Evolutionary conservation across 2,329 filamentous ascomycete genomes (phyloP).

Genomic region (Xylariaceae sp.): DNA sequence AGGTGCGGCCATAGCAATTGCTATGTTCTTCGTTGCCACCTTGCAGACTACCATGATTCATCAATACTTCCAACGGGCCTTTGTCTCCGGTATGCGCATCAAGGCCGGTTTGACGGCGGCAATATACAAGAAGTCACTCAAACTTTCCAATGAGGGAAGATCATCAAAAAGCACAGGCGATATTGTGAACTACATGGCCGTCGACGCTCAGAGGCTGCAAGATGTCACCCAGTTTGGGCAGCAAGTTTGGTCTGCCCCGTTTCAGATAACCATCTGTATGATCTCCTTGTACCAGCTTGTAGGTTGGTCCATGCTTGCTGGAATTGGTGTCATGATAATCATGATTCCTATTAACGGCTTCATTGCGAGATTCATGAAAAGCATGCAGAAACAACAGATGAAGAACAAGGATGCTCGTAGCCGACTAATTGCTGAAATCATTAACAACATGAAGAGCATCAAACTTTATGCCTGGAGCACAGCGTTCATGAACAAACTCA

Average conservation of each 20-base stretch:
- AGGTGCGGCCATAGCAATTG: constrained; percentile 81
- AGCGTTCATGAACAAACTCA: constrained; percentile 96
- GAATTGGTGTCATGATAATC: constrained; percentile 88
- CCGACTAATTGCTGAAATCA: constrained; percentile 90
- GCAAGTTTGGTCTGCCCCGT: constrained; percentile 93
- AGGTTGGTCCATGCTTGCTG: constrained; percentile 91
- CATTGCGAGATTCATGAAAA: constrained; percentile 91
- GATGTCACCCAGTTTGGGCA: constrained; percentile 94
- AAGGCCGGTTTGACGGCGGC: constrained; percentile 85
- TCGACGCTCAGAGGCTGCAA: constrained; percentile 91
- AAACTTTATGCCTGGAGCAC: constrained; percentile 97
- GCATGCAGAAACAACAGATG: constrained; percentile 93
- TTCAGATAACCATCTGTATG: constrained; percentile 96
- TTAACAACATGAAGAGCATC: constrained; percentile 99
- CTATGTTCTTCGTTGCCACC: constrained; percentile 86
- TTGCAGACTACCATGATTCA: constrained; percentile 87
- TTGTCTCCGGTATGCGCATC: constrained; percentile 94
- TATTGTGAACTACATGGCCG: constrained; percentile 99
- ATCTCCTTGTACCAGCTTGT: constrained; percentile 92
- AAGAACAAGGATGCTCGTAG: constrained; percentile 97
- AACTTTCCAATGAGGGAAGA: constrained; percentile 88
- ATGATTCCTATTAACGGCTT: constrained; percentile 97
- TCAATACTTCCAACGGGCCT: constrained; percentile 95
- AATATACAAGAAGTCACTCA: constrained; percentile 89
- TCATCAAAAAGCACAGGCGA: constrained; percentile 88